phyloP scores from a whole-genome alignment of 2,329 filamentous ascomycete genomes.

The Phaeosphaeria sp. region DNA sequence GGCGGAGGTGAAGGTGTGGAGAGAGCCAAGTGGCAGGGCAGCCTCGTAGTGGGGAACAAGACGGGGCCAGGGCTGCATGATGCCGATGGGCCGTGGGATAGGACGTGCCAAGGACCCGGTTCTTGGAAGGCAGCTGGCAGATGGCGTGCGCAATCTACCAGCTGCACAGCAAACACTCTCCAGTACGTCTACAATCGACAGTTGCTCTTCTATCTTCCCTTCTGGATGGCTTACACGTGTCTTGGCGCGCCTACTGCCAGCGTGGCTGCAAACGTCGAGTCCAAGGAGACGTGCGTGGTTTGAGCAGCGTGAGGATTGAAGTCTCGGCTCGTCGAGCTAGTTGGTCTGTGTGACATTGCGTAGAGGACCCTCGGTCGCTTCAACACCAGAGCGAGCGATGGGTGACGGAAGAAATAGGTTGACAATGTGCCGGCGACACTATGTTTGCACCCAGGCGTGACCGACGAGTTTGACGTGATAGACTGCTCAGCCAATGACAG shows the following conservation, averaged over 20 bases:
- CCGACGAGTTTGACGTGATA: constrained; percentile 6
- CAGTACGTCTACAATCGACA: not conserved
- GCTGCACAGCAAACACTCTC: not conserved
- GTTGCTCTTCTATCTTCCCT: not conserved
- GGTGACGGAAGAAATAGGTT: not conserved
- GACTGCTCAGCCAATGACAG: constrained; percentile 14
- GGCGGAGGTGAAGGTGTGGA: constrained; percentile 24
- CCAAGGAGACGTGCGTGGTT: not conserved
- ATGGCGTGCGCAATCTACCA: not conserved
- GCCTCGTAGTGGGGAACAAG: constrained; percentile 25
- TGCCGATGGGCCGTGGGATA: constrained; percentile 7
- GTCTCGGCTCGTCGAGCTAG: not conserved
- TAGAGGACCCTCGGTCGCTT: not conserved
- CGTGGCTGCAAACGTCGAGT: constrained; percentile 6
- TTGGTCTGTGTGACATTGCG: not conserved
- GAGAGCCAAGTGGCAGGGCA: constrained; percentile 17
- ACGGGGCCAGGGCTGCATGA: not conserved
- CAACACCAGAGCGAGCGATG: not conserved
- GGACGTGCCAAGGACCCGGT: constrained; percentile 29
- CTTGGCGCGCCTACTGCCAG: not conserved
- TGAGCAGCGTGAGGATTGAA: not conserved
- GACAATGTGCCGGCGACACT: not conserved
- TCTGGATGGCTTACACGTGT: not conserved
- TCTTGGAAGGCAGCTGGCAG: constrained; percentile 13
- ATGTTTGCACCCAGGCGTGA: constrained; percentile 3